Evolutionary conservation across 768 basidiomycete genomes (phyloP).

Genomic region (Lactarius hengduanensis): DNA sequence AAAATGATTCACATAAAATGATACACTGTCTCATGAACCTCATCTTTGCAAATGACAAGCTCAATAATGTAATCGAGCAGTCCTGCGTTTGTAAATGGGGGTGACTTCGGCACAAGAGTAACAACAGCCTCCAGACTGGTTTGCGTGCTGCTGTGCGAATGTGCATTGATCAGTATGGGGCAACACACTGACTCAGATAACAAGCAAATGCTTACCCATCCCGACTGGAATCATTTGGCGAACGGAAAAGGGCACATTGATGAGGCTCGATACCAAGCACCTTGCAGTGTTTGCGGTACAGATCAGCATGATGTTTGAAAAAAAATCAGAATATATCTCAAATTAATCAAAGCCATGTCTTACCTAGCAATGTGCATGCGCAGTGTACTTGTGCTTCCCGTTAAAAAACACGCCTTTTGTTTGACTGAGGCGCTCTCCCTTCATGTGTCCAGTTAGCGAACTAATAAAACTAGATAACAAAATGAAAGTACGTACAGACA

Average conservation of each 20-base stretch:
- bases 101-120: not conserved
- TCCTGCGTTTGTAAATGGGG: not conserved
- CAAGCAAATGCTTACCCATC: not conserved
- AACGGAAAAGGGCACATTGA: not conserved
- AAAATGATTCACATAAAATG: not conserved
- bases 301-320: not conserved
- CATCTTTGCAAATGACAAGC: not conserved
- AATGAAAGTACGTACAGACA: too few species aligned
- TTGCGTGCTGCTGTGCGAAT: not conserved
- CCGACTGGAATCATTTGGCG: not conserved
- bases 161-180: not conserved
- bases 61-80: not conserved
- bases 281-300: not conserved
- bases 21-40: not conserved
- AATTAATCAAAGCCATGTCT: too few species aligned
- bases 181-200: rapidly evolving
- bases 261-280: not conserved
- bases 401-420: not conserved
- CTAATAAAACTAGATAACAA: too few species aligned
- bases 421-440: too few species aligned
- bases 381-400: not conserved
- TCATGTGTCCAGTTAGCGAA: too few species aligned
- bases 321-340: not conserved
- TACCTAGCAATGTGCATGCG: conserved; percentile 3
- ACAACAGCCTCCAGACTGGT: not conserved